These are phyloP conservation scores for Knufia petricola DNA, from an alignment of 2,329 filamentous ascomycete species.

Conservation along the genomic window DNA sequence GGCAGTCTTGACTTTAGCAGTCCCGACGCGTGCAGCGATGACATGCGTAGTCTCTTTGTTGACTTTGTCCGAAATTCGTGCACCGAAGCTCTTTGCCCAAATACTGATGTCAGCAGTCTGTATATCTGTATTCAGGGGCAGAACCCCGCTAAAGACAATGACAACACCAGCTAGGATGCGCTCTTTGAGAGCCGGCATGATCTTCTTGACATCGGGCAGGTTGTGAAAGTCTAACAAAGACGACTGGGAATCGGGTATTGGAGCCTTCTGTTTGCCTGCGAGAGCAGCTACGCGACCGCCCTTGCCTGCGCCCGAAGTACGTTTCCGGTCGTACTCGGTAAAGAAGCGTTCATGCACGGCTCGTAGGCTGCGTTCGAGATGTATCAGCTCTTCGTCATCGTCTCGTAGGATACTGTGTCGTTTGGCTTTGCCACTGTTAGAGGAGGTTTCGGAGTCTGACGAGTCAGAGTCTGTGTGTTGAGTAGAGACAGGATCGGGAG, in stretches of 20 bases:
- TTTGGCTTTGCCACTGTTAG: constrained; percentile 26
- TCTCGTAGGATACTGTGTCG: constrained; percentile 76
- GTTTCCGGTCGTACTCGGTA: constrained; percentile 61
- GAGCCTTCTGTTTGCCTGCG: constrained; percentile 21
- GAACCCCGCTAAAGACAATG: constrained; percentile 82
- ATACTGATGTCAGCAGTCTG: constrained; percentile 75
- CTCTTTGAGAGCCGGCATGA: constrained; percentile 75
- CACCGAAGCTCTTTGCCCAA: constrained; percentile 81
- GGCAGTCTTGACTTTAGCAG: constrained; percentile 83
- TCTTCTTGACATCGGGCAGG: constrained; percentile 74
- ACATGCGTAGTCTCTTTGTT: constrained; percentile 41
- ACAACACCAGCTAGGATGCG: constrained; percentile 64
- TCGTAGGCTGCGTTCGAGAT: constrained; percentile 66
- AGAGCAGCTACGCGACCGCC: constrained; percentile 34
- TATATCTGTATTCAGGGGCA: constrained; percentile 71
- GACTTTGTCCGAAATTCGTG: constrained; percentile 41
- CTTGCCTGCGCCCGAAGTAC: constrained; percentile 25
- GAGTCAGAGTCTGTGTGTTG: constrained; percentile 33
- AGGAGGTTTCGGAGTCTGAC: constrained; percentile 14
- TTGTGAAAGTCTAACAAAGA: constrained; percentile 39
- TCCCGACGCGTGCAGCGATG: constrained; percentile 55
- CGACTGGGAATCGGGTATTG: constrained; percentile 16
- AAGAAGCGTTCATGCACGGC: constrained; percentile 73
- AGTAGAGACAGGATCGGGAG: constrained; percentile 26
- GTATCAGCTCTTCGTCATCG: constrained; percentile 71